phyloP scores from a whole-genome alignment of 1,284 basidiomycete species.

The Malassezia caprae region DNA sequence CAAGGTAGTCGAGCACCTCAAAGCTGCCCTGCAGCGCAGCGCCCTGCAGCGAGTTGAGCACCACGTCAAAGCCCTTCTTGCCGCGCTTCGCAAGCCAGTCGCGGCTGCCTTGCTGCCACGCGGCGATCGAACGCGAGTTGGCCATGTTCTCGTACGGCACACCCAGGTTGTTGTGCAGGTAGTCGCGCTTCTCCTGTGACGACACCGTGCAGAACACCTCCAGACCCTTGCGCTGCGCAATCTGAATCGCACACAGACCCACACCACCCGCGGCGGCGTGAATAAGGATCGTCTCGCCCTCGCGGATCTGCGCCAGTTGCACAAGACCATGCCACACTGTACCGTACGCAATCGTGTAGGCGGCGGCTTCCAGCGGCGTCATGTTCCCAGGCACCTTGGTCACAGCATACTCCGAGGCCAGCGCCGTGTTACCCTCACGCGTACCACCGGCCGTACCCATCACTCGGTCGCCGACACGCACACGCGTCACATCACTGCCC shows the following conservation, averaged over 20 bases:
- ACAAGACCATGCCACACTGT: constrained; percentile 69
- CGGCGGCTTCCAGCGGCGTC: constrained; percentile 61
- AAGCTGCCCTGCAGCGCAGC: constrained; percentile 16
- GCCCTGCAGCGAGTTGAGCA: constrained; percentile 19
- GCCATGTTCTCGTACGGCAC: constrained; percentile 22
- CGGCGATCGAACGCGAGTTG: constrained; percentile 17
- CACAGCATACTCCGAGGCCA: constrained; percentile 55
- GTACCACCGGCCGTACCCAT: constrained; percentile 50
- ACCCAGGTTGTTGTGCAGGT: constrained; percentile 19
- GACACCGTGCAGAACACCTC: constrained; percentile 20
- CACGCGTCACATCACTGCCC: constrained; percentile 45
- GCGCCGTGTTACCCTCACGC: constrained; percentile 15
- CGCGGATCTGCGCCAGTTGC: constrained; percentile 66
- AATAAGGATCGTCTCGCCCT: constrained; percentile 61
- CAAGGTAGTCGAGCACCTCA: constrained; percentile 15
- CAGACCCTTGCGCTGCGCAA: constrained; percentile 16
- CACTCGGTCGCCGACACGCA: constrained; percentile 58
- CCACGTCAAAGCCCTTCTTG: constrained; percentile 16
- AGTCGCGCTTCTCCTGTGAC: constrained; percentile 20
- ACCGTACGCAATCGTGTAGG: constrained; percentile 41
- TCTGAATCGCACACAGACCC: constrained; percentile 48
- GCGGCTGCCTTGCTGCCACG: constrained; percentile 12
- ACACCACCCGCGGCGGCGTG: constrained; percentile 82
- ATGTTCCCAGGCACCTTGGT: constrained; percentile 55
- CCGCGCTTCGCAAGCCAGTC: constrained; percentile 19